Percentiles rank a stretch among this genome's conserved stretches.
phyloP scores from a whole-genome alignment of 805 yeast species.

The Saccharomycopsis vini region DNA sequence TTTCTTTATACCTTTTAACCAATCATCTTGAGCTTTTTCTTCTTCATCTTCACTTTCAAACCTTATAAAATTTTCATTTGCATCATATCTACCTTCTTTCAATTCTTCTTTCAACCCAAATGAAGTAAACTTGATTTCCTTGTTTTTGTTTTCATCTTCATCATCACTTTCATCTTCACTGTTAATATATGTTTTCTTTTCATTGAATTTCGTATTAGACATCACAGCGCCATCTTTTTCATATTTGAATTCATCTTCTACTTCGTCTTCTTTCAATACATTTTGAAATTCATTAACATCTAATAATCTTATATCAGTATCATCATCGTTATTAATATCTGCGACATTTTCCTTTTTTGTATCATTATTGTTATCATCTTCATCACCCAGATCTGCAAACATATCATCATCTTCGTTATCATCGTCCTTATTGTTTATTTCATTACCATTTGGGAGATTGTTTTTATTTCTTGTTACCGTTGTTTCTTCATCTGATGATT shows the following conservation, averaged over 20 bases:
- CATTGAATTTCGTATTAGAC: constrained; percentile 4
- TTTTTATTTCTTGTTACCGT: not conserved
- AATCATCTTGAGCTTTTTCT: constrained; percentile 30
- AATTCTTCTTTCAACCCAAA: constrained; percentile 51
- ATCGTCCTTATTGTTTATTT: not conserved
- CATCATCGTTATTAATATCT: constrained; percentile 5
- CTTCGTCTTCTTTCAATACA: constrained; percentile 5
- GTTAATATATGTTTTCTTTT: constrained; percentile 9
- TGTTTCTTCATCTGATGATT: constrained; percentile 16
- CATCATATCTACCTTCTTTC: constrained; percentile 52
- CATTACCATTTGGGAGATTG: not conserved
- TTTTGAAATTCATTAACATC: constrained; percentile 11
- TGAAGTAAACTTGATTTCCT: constrained; percentile 49
- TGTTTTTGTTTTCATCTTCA: constrained; percentile 30
- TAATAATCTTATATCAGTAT: constrained; percentile 6
- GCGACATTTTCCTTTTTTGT: not conserved
- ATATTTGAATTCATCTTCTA: constrained; percentile 1
- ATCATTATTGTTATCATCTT: not conserved
- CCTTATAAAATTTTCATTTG: constrained; percentile 48
- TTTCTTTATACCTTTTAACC: constrained; percentile 30
- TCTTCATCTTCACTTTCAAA: constrained; percentile 29
- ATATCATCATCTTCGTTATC: constrained; percentile 14
- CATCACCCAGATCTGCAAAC: constrained; percentile 15
- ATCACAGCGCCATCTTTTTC: not conserved
- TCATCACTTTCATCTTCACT: constrained; percentile 22